Evolutionary conservation across 1,284 basidiomycete genomes (phyloP), one percentile per base, ranked within the genome.

Genomic region (Microbotryum silenes-acaulis): DNA sequence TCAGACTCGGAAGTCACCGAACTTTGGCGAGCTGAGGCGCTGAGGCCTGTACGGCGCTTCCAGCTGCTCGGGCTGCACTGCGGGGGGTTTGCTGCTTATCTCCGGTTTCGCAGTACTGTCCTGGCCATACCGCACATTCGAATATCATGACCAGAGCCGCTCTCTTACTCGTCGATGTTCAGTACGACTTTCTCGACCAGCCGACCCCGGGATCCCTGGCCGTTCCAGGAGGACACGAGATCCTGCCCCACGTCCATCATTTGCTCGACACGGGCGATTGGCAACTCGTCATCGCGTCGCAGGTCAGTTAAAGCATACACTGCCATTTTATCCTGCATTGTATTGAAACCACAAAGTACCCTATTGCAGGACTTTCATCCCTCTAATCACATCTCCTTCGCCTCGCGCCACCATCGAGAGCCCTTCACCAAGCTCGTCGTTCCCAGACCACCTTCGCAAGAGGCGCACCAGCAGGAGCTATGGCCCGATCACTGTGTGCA

Each of bases 401-500:
- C 83, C 0, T 78, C 79, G 6, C 77, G 77, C n/a, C 82, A 85
- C 72, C 70, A 68, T 33, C 72, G 68, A 8, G 63, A 75, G 65
- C 74, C 79, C 5, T 83, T 82, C 72, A 70, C 72, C 1, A 72
- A 75, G 49, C 75, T 78, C 60, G 63, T 66, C 23, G 71, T 81
- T 75, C 70, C 21, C 64, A 73, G 67, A 70, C 66, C 18, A 52
- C 68, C 44, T 69, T 74, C 74, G 51, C 54, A 67, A 6, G 75
- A 78, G 69, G 74, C 71, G 8, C 47, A 78, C 61, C 68, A 72
- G 59, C 79, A 81, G 64, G 77, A 78, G 51, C 74, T 85, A 18
- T 85, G 84, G 84, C 84, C 84, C 2, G 81, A 79, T 54, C 84
- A 85, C 72, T 83, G 82, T 70, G 79, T 83, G 31, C 65, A 66